Evolutionary conservation across 2,329 filamentous ascomycete species (phyloP), one percentile per base, ranked within the genome.

Genomic region (Tolypocladium ovalisporum): DNA sequence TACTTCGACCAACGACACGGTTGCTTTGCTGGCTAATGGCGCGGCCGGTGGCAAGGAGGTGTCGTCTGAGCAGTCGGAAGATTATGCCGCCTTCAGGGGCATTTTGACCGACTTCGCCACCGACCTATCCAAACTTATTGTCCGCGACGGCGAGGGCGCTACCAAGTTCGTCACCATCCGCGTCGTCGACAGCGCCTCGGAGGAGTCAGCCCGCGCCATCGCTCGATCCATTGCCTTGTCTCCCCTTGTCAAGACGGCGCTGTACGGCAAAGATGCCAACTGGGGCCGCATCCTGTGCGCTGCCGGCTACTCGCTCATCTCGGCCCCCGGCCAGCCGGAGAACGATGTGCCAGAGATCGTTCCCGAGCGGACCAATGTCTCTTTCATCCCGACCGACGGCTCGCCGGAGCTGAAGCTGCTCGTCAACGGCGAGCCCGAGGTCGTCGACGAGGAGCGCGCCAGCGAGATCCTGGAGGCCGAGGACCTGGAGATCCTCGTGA

Each of bases 201-300:
- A 89, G 67, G 76, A 79, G 53, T 87, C 85, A 52, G 92, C 90
- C 1, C 85, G 89, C 57, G 82, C 86, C 67, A 86, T 97, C 60
- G 94, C 92, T 13, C 88, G 87, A 61, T 87, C 89, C 52, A 97
- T 99, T 69, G 92, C 94, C 19, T 85, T 87, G 54, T 96, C 91
- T 0, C 90, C 94, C 10, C 83, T 99, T 15, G 94, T 99, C 65
- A 99, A 99, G 79, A 99, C 94, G 0, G 94, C 94, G 0, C 79
- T 99, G 44, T 99, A 99, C 73, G 94, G 94, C 62, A 90, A 91
- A 71, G 94, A 99, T 70, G 94, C 94, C 22, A 99, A 99, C 78
- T 99, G 94, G 94, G 94, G 94, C 37, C 90, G 94, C 56, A 96
- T 99, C 61, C 81, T 97, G 34, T 97, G 94, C 71, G 93, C 94